These are phyloP conservation scores for Erythrophleum ivorense DNA, from an alignment of 331 rosid species.

Conservation along the genomic window DNA sequence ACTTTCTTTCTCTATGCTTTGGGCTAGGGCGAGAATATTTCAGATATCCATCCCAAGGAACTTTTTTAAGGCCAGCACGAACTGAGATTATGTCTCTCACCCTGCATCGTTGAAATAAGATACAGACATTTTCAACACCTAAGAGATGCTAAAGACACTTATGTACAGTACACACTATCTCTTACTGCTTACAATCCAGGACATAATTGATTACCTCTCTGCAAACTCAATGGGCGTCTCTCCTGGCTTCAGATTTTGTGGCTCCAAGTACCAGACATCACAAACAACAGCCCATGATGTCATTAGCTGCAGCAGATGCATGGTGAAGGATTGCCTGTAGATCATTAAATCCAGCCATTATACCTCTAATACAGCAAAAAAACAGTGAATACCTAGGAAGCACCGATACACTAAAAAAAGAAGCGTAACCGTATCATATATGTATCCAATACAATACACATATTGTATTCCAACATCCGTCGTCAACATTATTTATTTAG, in stretches of 20 bases:
- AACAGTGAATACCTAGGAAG: background rate
- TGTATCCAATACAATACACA: too few relatives aligned
- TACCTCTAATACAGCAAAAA: conserved; percentile 3
- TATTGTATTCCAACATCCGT: too few relatives aligned
- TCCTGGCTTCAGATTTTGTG: conserved; percentile 80
- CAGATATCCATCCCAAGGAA: conserved; percentile 98
- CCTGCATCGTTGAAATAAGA: conserved; percentile 54
- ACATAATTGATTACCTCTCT: conserved; percentile 67
- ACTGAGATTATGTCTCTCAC: conserved; percentile 83
- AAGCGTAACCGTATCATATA: too few relatives aligned
- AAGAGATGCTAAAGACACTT: conserved; percentile 14
- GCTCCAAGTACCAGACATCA: conserved; percentile 99
- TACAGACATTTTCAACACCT: conserved; percentile 11
- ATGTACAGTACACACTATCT: background rate
- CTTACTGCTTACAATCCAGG: background rate
- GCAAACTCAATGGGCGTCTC: conserved; percentile 96
- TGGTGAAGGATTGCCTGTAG: conserved; percentile 95
- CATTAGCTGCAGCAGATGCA: conserved; percentile 94
- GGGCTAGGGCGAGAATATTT: conserved; percentile 97
- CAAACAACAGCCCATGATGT: conserved; percentile 99
- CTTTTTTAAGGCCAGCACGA: conserved; percentile 93
- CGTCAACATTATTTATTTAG: too few relatives aligned
- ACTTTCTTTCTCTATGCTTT: conserved; percentile 85
- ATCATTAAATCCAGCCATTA: conserved; percentile 30
- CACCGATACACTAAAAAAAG: too few relatives aligned